phyloP scores from a whole-genome alignment of 2,329 filamentous ascomycete species.

The Penicillium capsulatum region DNA sequence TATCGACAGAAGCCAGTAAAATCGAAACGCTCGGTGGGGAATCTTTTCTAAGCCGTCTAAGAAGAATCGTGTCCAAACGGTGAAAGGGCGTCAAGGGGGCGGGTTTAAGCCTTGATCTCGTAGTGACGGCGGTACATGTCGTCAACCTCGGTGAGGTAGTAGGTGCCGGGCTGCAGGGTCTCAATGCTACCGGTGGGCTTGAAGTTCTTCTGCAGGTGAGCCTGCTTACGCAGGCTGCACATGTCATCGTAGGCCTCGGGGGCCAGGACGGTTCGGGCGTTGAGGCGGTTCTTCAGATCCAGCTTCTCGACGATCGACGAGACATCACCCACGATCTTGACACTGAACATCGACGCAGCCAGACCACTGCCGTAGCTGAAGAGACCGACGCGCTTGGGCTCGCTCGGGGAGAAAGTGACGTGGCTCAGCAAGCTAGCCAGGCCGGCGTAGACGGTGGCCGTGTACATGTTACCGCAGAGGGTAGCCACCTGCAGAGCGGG shows the following conservation, averaged over 20 bases:
- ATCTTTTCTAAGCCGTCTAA: conserved; percentile 35
- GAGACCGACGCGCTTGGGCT: conserved; percentile 68
- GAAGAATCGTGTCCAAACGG: conserved; percentile 25
- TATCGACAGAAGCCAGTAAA: conserved; percentile 25
- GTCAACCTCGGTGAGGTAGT: conserved; percentile 76
- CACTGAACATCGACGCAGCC: conserved; percentile 68
- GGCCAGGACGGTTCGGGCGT: conserved; percentile 60
- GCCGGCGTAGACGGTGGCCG: conserved; percentile 56
- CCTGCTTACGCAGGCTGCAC: conserved; percentile 76
- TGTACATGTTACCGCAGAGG: conserved; percentile 65
- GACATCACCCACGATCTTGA: conserved; percentile 63
- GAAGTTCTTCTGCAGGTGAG: conserved; percentile 77
- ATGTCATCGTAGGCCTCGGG: conserved; percentile 74
- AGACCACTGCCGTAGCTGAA: conserved; percentile 79
- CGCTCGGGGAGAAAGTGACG: conserved; percentile 58
- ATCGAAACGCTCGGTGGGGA: conserved; percentile 30
- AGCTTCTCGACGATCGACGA: conserved; percentile 64
- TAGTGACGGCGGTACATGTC: conserved; percentile 84
- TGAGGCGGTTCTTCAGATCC: conserved; percentile 65
- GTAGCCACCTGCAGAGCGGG: conserved; percentile 72
- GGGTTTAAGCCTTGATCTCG: conserved; percentile 63
- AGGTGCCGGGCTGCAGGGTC: conserved; percentile 62
- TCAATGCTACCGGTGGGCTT: conserved; percentile 64
- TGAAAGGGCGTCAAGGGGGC: conserved; percentile 20
- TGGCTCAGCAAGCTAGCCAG: conserved; percentile 59